These are phyloP conservation scores for Seiridium cupressi DNA, from an alignment of 2,329 filamentous ascomycete species.

Conservation along the genomic window DNA sequence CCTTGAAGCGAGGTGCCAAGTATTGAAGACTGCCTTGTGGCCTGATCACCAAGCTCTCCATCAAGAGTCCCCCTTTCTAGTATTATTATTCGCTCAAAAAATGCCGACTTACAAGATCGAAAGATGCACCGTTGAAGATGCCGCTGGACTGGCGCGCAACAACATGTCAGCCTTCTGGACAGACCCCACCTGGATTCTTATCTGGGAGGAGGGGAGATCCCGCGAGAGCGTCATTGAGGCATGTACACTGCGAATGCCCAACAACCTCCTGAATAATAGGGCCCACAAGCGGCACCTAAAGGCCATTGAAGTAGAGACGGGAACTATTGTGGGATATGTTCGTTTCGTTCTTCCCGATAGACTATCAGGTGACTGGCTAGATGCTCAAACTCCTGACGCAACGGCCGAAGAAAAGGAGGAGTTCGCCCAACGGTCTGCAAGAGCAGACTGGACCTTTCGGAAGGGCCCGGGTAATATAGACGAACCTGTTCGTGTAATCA, in stretches of 20 bases:
- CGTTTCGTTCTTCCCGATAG: slow-evolving; percentile 18
- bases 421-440: slow-evolving; percentile 10
- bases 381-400: slow-evolving; percentile 15
- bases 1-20: background rate
- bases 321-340: slow-evolving; percentile 19
- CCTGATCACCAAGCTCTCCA: background rate
- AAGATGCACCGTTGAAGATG: slow-evolving; percentile 14
- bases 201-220: slow-evolving; percentile 10
- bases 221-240: slow-evolving; percentile 13
- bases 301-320: slow-evolving; percentile 19
- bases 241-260: slow-evolving; percentile 13
- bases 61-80: background rate
- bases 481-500: slow-evolving; percentile 7
- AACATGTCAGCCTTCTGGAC: slow-evolving; percentile 20
- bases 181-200: slow-evolving; percentile 14
- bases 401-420: slow-evolving; percentile 10
- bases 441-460: slow-evolving; percentile 13
- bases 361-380: slow-evolving; percentile 12
- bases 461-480: slow-evolving; percentile 11
- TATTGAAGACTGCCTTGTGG: background rate
- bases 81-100: background rate
- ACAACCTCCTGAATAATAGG: slow-evolving; percentile 14
- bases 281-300: slow-evolving; percentile 17
- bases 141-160: slow-evolving; percentile 13
- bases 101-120: slow-evolving; percentile 11